Conservation (phyloP, 305 asterid genomes). For the Solanum hybrid region DNA sequence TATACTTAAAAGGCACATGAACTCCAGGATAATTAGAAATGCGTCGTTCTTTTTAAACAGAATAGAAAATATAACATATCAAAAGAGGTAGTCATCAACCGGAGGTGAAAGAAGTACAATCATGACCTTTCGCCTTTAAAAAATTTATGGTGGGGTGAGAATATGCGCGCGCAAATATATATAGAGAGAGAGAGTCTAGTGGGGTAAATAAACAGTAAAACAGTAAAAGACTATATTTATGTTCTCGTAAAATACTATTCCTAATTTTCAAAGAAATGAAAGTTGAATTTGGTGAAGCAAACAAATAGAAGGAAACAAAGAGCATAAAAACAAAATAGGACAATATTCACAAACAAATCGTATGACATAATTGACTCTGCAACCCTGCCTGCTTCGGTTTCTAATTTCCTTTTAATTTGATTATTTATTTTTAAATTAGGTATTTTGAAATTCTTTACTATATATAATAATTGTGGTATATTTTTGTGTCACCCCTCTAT, state of each 20-base stretch:
- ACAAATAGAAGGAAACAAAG: not conserved
- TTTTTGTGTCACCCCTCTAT: not conserved
- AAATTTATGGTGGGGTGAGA: not conserved
- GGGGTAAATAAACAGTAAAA: not conserved
- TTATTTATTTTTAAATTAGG: not conserved
- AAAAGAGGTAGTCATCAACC: not conserved
- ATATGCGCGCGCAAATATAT: not conserved
- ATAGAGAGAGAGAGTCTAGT: not conserved
- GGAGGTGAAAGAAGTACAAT: not conserved
- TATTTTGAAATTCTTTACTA: not conserved
- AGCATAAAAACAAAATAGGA: not conserved
- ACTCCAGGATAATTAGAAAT: not conserved
- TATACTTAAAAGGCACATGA: not conserved
- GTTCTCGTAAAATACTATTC: not conserved
- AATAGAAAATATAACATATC: not conserved
- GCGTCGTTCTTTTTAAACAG: not conserved
- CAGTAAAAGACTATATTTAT: not conserved
- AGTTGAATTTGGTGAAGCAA: not conserved
- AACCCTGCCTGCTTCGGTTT: not conserved
- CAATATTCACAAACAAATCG: not conserved
- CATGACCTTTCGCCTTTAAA: not conserved
- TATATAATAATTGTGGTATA: not conserved
- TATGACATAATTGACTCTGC: not conserved
- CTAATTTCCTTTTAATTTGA: not conserved
- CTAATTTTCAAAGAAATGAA: not conserved